phyloP scores from a whole-genome alignment of 2,329 filamentous ascomycete species.

The Stylonectria norvegica region DNA sequence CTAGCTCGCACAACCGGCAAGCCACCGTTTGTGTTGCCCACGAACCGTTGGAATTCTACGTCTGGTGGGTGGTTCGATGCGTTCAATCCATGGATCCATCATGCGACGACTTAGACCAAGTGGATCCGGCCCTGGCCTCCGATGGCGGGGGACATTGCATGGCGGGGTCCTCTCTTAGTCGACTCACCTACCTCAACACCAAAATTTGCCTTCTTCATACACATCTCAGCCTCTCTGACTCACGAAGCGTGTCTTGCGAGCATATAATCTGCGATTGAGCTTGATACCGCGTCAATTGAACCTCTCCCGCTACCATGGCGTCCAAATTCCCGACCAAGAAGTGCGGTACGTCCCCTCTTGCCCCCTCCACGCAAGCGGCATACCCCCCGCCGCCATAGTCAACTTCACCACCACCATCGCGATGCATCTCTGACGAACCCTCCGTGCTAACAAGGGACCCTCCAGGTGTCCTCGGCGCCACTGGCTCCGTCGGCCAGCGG shows the following conservation, averaged over 20 bases:
- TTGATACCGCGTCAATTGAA: neutral
- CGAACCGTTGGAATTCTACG: no score
- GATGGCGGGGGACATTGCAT: conserved; percentile 31
- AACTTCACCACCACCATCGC: conserved; percentile 7
- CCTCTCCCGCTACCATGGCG: conserved; percentile 22
- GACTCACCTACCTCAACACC: conserved; percentile 20
- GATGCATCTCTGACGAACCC: neutral
- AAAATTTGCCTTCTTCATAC: conserved; percentile 16
- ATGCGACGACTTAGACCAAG: no score
- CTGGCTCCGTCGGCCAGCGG: conserved; percentile 90
- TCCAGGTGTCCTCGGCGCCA: conserved; percentile 77
- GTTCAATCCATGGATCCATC: no score
- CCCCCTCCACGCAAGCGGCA: neutral
- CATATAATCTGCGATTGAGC: no score
- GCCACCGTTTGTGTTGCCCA: no score
- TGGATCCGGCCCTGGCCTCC: conserved; percentile 22
- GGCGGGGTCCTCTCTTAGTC: conserved; percentile 25
- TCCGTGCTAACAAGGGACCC: neutral
- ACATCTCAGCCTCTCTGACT: neutral
- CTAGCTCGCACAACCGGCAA: no score
- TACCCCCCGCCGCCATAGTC: conserved; percentile 14
- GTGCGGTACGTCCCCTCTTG: conserved; percentile 48
- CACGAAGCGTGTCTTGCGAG: neutral
- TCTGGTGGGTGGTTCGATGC: no score
- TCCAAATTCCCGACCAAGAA: conserved; percentile 55